Percentiles rank a stretch among this genome's conserved stretches.
Evolutionary conservation across 805 yeast genomes (phyloP).

Genomic region (Myxozyma mucilagina): DNA sequence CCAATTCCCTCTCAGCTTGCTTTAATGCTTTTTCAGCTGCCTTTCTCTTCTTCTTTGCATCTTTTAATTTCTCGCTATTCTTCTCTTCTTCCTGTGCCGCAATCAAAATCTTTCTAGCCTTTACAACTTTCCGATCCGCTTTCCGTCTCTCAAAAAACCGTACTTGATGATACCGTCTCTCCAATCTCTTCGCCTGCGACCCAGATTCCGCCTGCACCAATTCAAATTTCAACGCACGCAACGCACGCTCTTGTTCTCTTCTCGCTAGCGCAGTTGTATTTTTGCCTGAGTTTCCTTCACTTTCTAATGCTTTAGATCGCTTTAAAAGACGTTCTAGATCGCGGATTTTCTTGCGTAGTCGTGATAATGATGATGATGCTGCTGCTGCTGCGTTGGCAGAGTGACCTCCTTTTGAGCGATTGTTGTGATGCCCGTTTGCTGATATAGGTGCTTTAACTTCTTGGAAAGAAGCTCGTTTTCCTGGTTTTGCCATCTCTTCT

Average conservation of each 20-base stretch:
- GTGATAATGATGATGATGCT: conserved; percentile 21
- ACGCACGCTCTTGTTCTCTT: conserved; percentile 60
- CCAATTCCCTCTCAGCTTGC: conserved; percentile 28
- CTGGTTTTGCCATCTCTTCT: not conserved
- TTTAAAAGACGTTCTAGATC: conserved; percentile 72
- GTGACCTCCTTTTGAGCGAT: not conserved
- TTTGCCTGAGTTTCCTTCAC: conserved; percentile 44
- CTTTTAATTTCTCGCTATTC: conserved; percentile 5
- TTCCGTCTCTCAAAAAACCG: conserved; percentile 59
- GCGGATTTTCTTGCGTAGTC: conserved; percentile 80
- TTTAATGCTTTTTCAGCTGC: not conserved
- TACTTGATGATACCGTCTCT: conserved; percentile 87
- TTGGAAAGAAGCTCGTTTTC: conserved; percentile 1
- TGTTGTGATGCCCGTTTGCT: too few relatives aligned
- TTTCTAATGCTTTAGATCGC: conserved; percentile 37
- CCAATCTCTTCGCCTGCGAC: conserved; percentile 51
- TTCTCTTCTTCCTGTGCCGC: not conserved
- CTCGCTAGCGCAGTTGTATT: conserved; percentile 55
- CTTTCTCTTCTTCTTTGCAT: conserved; percentile 4
- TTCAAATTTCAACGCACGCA: conserved; percentile 63
- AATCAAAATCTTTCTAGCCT: conserved; percentile 6
- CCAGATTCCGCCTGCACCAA: conserved; percentile 50
- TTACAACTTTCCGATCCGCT: conserved; percentile 30
- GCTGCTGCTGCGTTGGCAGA: not conserved
- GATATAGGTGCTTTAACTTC: not conserved